These are phyloP conservation scores for Hypericum androsaemum DNA, from an alignment of 345 rosid species.

Conservation along the genomic window DNA sequence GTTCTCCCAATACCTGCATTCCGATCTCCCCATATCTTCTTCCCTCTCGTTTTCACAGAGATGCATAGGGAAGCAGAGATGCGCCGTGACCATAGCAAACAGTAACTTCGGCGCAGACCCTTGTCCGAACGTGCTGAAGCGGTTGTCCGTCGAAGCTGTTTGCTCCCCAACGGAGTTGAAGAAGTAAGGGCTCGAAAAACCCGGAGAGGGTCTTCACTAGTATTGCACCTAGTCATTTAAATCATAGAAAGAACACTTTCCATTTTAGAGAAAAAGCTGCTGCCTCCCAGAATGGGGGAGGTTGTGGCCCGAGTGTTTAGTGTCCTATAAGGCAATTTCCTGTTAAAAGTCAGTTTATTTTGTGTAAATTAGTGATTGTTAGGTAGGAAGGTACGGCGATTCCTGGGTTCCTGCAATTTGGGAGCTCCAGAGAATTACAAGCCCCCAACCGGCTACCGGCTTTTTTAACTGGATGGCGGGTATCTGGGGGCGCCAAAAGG, in stretches of 20 bases:
- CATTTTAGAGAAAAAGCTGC: slow-evolving; percentile 10
- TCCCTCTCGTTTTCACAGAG: slow-evolving; percentile 34
- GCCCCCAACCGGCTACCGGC: slow-evolving; percentile 21
- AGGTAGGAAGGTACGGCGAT: slow-evolving; percentile 33
- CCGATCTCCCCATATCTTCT: not conserved
- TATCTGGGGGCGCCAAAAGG: slow-evolving; percentile 20
- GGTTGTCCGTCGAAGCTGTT: slow-evolving; percentile 69
- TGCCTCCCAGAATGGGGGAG: slow-evolving; percentile 14
- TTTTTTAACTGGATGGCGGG: slow-evolving; percentile 33
- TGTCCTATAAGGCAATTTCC: slow-evolving; percentile 13
- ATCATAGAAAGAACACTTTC: slow-evolving; percentile 11
- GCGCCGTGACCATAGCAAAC: slow-evolving; percentile 68
- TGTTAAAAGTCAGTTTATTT: slow-evolving; percentile 19
- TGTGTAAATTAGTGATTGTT: slow-evolving; percentile 19
- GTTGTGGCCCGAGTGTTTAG: slow-evolving; percentile 22
- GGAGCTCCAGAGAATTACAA: slow-evolving; percentile 23
- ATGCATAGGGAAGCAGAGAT: slow-evolving; percentile 74
- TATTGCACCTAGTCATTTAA: slow-evolving; percentile 26
- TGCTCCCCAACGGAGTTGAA: slow-evolving; percentile 52
- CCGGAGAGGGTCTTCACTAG: slow-evolving; percentile 7
- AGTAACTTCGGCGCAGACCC: slow-evolving; percentile 77
- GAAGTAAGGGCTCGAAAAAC: slow-evolving; percentile 29
- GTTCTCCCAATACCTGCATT: not conserved
- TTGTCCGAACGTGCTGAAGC: slow-evolving; percentile 73
- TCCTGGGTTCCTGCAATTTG: slow-evolving; percentile 28